phyloP scores from a whole-genome alignment of 441 rosid genomes.

The Aquilaria agallochum region DNA sequence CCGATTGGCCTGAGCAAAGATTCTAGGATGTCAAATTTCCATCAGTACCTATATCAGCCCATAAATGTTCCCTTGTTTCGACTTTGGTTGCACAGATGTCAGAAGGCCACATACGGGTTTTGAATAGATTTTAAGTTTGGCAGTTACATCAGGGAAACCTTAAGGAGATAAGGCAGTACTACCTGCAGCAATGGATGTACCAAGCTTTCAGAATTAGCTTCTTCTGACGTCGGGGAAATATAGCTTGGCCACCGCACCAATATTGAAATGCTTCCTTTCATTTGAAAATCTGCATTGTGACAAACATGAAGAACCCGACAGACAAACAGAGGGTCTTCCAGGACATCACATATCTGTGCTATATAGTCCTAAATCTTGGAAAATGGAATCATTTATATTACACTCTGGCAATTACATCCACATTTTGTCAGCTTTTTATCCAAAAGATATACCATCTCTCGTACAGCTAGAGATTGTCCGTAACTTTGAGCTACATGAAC shows the following conservation, averaged over 20 bases:
- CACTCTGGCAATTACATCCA: no score
- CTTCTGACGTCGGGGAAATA: background rate
- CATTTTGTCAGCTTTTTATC: no score
- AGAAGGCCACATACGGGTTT: constrained; percentile 1
- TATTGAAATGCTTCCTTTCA: background rate
- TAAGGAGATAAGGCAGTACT: constrained; percentile 1
- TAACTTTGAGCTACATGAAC: no score
- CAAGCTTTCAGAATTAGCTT: constrained; percentile 2
- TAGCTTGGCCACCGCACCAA: background rate
- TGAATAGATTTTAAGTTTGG: background rate
- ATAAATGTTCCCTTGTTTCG: background rate
- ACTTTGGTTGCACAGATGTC: background rate
- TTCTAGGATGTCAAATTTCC: background rate
- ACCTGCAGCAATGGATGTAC: background rate
- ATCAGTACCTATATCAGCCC: background rate
- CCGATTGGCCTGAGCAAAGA: no score
- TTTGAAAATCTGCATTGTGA: no score
- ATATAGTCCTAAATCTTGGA: no score
- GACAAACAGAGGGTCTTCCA: no score
- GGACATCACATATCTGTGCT: no score
- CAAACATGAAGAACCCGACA: no score
- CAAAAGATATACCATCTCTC: no score
- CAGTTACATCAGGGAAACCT: background rate
- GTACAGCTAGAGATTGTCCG: no score
- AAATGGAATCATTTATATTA: no score